phyloP scores from a whole-genome alignment of 2,329 filamentous ascomycete genomes.

The Fusarium anthophilum region DNA sequence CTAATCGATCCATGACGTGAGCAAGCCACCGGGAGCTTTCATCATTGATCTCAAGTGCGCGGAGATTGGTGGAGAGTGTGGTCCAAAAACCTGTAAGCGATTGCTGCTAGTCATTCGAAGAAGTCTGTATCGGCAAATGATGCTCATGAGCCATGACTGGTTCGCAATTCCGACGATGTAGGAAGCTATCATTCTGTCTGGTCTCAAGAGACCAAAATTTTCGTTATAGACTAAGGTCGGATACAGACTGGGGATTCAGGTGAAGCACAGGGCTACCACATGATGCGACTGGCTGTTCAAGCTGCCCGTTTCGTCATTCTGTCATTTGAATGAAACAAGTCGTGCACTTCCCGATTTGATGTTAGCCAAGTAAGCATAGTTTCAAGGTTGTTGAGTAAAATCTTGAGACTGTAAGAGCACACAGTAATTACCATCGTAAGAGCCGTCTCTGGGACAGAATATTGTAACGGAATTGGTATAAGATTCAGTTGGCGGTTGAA shows the following conservation, averaged over 20 bases:
- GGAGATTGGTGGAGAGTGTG: neutral
- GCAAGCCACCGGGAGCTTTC: conserved; percentile 18
- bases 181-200: conserved; percentile 9
- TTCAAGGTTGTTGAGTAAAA: conserved; percentile 20
- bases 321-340: neutral
- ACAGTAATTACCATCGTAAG: neutral
- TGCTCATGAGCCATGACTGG: neutral
- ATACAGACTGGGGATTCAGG: conserved; percentile 34
- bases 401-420: neutral
- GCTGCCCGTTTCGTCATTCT: neutral
- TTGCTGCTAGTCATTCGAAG: neutral
- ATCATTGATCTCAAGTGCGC: neutral
- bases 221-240: neutral
- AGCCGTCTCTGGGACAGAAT: neutral
- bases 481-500: neutral
- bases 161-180: neutral
- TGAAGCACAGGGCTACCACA: conserved; percentile 8
- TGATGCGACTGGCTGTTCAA: conserved; percentile 6
- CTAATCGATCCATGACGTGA: conserved; percentile 8
- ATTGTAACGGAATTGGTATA: neutral
- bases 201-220: neutral
- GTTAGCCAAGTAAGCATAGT: conserved; percentile 18
- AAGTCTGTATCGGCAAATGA: neutral
- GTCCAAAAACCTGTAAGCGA: neutral
- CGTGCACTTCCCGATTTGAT: neutral